Evolutionary conservation across 208 protist genomes (phyloP), one percentile per base, ranked within the genome.

Genomic region (Trypanosoma scelopori): DNA sequence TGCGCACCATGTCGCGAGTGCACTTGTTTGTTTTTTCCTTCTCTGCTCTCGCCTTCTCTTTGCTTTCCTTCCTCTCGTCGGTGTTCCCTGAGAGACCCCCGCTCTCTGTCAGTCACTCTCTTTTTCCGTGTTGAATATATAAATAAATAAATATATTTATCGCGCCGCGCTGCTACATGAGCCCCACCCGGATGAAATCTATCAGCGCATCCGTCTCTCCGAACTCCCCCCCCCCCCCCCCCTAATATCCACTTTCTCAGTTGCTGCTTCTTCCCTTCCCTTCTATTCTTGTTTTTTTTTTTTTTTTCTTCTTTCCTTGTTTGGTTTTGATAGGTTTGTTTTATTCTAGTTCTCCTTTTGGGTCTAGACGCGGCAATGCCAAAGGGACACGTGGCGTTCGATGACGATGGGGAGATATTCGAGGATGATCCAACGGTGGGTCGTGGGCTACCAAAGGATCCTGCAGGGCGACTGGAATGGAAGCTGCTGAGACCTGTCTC

Each of bases 401-500:
- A 85, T 45, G 84, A 93, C 27, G 84, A 84, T 5, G 84, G 84
- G 6, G 87, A 93, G 62, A 83, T 86, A 62, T 93, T 93, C 57
- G 87, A 93, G 35, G 84, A 91, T 53, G 87, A 93, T 58, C 84
- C 81, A 11, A 91, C 84, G 1, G 80, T 88, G 20, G 87, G 87
- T 46, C 78, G 84, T 47, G 83, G 83, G 28, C 82, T 93, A 28
- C 84, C 87, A 6, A 64, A 55, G 27, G 87, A 93, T 59, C 59
- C 69, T 12, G 79, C 71, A 1, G 87, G 83, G 16, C 63, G 77
- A 28, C 18, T 77, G 15, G 50, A 46, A 32, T 90, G 87, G 82
- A 16, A 51, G 42, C 74, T 80, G 27, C 65, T 93, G 39, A 51
- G 64, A 52, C 59, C 68, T 1, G 35, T 20, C 30, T 22, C 59